Evolutionary conservation across 225 moss, liverwort and hornwort species (phyloP).

Genomic region (Polytrichum commune): DNA sequence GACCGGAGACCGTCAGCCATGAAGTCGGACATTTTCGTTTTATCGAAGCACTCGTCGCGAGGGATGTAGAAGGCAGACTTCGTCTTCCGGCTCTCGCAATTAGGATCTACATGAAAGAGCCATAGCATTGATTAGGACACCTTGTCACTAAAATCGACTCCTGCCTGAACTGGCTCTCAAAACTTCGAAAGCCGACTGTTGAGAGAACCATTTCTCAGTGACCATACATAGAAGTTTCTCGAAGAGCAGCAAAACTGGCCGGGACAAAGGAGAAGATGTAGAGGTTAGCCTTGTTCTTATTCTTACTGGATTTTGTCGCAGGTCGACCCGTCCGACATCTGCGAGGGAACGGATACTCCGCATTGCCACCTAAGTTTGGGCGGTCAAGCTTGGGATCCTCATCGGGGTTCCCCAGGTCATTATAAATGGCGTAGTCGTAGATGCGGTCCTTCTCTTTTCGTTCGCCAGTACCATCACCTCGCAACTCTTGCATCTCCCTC

Average conservation of each 20-base stretch:
- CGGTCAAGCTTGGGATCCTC: slow-evolving; percentile 14
- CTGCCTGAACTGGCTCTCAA: too few relatives aligned
- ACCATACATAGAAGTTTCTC: too few relatives aligned
- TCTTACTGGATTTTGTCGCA: slow-evolving; percentile 24
- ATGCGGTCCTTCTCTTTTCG: slow-evolving; percentile 51
- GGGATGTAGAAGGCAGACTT: slow-evolving; percentile 42
- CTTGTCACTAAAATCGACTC: neutral
- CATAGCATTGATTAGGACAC: neutral
- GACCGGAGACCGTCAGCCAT: slow-evolving; percentile 22
- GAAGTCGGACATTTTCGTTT: slow-evolving; percentile 48
- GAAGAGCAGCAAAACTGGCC: too few relatives aligned
- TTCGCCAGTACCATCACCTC: slow-evolving; percentile 59
- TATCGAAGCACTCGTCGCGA: slow-evolving; percentile 62
- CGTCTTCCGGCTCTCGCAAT: neutral
- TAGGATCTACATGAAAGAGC: slow-evolving; percentile 6
- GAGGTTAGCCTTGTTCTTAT: too few relatives aligned
- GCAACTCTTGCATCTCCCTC: slow-evolving; percentile 46
- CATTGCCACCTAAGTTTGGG: slow-evolving; percentile 45
- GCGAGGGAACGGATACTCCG: slow-evolving; percentile 49
- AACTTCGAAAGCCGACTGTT: too few relatives aligned
- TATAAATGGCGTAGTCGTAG: slow-evolving; percentile 70
- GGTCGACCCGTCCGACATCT: slow-evolving; percentile 53
- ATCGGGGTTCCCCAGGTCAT: slow-evolving; percentile 66
- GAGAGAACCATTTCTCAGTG: too few relatives aligned
- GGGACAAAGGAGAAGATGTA: too few relatives aligned